These are phyloP conservation scores for Penicillium carneum DNA, from an alignment of 2,329 filamentous ascomycete genomes.

Conservation along the genomic window DNA sequence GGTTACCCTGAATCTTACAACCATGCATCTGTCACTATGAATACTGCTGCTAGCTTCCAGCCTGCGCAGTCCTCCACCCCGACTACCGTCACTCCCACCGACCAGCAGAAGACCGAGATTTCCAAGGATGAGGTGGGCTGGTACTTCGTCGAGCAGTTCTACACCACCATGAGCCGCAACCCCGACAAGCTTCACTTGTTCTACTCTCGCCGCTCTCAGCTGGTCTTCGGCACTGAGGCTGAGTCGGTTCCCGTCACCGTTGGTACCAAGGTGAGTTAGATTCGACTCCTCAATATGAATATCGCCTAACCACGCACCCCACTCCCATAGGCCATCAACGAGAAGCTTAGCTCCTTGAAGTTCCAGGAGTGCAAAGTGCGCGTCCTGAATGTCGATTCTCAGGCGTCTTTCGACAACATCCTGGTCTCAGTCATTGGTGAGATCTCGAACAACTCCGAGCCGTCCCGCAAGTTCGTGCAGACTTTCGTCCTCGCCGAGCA, in stretches of 20 bases:
- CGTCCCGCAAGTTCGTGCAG: constrained; percentile 95
- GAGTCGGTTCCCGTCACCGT: constrained; percentile 85
- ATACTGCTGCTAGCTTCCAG: constrained; percentile 49
- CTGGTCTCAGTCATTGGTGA: constrained; percentile 98
- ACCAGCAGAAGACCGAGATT: constrained; percentile 55
- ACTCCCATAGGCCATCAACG: constrained; percentile 77
- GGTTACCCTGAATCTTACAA: constrained; percentile 50
- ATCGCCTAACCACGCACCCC: constrained; percentile 27
- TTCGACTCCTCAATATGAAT: constrained; percentile 11
- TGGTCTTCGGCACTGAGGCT: constrained; percentile 89
- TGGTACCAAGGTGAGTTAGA: constrained; percentile 76
- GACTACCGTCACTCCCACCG: constrained; percentile 47
- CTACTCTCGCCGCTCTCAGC: constrained; percentile 94
- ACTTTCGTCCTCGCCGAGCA: constrained; percentile 97
- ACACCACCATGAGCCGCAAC: constrained; percentile 92
- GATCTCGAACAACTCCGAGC: constrained; percentile 89
- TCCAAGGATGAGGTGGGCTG: constrained; percentile 95
- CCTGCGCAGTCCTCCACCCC: constrained; percentile 51
- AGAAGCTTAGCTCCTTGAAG: constrained; percentile 89
- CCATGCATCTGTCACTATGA: constrained; percentile 44
- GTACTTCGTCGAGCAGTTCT: constrained; percentile 99
- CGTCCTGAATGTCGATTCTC: constrained; percentile 95
- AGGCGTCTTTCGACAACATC: constrained; percentile 90
- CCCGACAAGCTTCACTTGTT: constrained; percentile 95
- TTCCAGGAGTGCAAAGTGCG: constrained; percentile 99